Conservation (phyloP, 495 filamentous ascomycete species). For the Cairneyella variabilis region DNA sequence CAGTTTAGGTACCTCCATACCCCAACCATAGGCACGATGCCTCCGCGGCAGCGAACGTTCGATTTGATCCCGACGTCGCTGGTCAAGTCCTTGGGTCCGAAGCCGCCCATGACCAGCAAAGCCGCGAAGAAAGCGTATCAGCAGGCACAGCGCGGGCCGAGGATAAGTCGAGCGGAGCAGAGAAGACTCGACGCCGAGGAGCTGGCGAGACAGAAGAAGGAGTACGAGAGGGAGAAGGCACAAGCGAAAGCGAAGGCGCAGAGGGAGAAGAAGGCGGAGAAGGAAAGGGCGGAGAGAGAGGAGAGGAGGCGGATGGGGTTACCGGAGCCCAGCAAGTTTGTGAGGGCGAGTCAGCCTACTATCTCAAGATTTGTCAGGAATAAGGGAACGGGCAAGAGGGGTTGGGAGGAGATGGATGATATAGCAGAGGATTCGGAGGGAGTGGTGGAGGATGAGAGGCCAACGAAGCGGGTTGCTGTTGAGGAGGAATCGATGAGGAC, state of each 20-base stretch:
- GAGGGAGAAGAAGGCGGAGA: constrained; percentile 42
- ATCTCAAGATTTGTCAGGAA: constrained; percentile 39
- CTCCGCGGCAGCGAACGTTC: constrained; percentile 35
- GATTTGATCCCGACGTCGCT: constrained; percentile 38
- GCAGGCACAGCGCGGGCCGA: constrained; percentile 35
- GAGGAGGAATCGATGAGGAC: too few species aligned
- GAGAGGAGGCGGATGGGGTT: constrained; percentile 39
- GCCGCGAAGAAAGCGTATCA: constrained; percentile 32
- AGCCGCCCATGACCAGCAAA: constrained; percentile 46
- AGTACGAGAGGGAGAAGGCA: constrained; percentile 41
- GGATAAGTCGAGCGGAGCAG: constrained; percentile 20
- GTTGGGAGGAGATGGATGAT: constrained; percentile 18
- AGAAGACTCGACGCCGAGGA: constrained; percentile 18
- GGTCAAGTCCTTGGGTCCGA: constrained; percentile 24
- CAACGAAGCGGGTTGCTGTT: background rate
- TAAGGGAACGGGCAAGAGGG: constrained; percentile 13
- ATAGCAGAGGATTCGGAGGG: constrained; percentile 10
- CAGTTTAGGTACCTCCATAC: background rate
- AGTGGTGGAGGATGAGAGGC: background rate
- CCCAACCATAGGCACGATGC: constrained; percentile 31
- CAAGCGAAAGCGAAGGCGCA: constrained; percentile 36
- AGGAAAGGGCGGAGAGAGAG: constrained; percentile 39
- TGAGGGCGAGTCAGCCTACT: constrained; percentile 45
- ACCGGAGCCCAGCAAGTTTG: constrained; percentile 37
- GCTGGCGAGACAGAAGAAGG: constrained; percentile 28